A percentile compares a stretch with the other conserved stretches of the same genome.
phyloP scores from a whole-genome alignment of 805 yeast species.

The Torulaspora indica region DNA sequence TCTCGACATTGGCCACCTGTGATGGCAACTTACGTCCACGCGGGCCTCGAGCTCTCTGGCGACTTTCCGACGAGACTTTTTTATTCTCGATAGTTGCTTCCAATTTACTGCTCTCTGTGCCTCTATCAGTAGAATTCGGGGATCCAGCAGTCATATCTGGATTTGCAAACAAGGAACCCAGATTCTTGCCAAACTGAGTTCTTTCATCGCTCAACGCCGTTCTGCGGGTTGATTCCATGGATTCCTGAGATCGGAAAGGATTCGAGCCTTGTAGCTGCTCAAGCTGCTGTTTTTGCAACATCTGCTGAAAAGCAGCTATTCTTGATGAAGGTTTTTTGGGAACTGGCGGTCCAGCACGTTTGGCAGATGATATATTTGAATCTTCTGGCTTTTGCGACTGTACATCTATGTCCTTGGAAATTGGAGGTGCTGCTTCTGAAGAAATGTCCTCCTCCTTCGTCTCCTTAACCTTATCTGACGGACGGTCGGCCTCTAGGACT shows the following conservation, averaged over 20 bases:
- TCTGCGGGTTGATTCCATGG: neutral
- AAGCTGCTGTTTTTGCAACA: conserved; percentile 53
- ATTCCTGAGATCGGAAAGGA: conserved; percentile 16
- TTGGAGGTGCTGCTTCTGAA: neutral
- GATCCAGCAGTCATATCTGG: conserved; percentile 40
- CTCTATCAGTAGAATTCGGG: too few species aligned
- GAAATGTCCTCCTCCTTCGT: neutral
- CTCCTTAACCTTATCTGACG: neutral
- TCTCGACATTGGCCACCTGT: conserved; percentile 41
- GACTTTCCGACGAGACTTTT: conserved; percentile 8
- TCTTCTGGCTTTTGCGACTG: neutral
- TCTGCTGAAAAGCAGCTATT: conserved; percentile 77
- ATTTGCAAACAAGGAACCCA: conserved; percentile 56
- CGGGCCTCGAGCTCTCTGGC: conserved; percentile 62
- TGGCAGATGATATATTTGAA: neutral
- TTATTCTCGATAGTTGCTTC: conserved; percentile 1
- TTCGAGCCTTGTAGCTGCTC: conserved; percentile 52
- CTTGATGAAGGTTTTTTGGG: conserved; percentile 76
- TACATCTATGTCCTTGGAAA: neutral
- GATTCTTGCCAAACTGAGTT: conserved; percentile 50
- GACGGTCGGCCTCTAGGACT: neutral
- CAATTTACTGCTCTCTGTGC: too few species aligned
- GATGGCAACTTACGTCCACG: conserved; percentile 63
- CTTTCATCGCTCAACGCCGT: conserved; percentile 12
- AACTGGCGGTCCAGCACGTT: conserved; percentile 46